phyloP scores from a whole-genome alignment of 2,329 filamentous ascomycete species.

The Clonostachys rhizophaga region DNA sequence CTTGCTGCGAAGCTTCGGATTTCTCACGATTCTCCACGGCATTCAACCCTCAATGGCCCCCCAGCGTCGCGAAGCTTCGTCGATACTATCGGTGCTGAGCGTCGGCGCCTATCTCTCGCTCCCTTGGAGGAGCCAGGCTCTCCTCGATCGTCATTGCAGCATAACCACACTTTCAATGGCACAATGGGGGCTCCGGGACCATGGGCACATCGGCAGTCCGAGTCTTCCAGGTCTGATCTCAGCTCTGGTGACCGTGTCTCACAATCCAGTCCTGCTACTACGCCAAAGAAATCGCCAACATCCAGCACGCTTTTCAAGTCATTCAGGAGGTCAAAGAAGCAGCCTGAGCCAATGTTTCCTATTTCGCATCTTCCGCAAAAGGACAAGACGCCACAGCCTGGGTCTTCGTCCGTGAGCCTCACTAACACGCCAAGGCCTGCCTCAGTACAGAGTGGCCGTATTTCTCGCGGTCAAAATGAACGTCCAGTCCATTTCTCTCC shows the following conservation, averaged over 20 bases:
- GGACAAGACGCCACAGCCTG: constrained; percentile 34
- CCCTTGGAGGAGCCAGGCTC: constrained; percentile 52
- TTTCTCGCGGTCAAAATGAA: too few species aligned
- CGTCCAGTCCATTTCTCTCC: constrained; percentile 1
- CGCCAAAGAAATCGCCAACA: constrained; percentile 53
- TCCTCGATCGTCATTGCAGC: constrained; percentile 20
- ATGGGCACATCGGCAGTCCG: constrained; percentile 40
- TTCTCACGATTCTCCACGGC: constrained; percentile 39
- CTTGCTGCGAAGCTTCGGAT: constrained; percentile 47
- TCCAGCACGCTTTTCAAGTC: constrained; percentile 71
- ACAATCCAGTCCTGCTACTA: constrained; percentile 55
- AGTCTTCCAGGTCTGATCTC: constrained; percentile 86
- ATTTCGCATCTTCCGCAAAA: constrained; percentile 80
- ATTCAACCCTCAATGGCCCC: constrained; percentile 4
- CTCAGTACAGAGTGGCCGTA: constrained; percentile 21
- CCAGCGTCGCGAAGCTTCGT: constrained; percentile 9
- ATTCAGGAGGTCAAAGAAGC: constrained; percentile 71
- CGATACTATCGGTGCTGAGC: constrained; percentile 31
- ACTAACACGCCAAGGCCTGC: constrained; percentile 25
- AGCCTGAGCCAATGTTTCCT: constrained; percentile 75
- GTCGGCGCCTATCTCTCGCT: constrained; percentile 19
- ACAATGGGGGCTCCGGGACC: constrained; percentile 41
- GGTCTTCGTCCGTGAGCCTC: constrained; percentile 38
- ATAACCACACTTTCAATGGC: constrained; percentile 17
- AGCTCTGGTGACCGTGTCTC: constrained; percentile 66